A percentile compares a stretch with the other conserved stretches of the same genome.
Conservation (phyloP, 495 filamentous ascomycete species). For the Penicillium lividum region DNA sequence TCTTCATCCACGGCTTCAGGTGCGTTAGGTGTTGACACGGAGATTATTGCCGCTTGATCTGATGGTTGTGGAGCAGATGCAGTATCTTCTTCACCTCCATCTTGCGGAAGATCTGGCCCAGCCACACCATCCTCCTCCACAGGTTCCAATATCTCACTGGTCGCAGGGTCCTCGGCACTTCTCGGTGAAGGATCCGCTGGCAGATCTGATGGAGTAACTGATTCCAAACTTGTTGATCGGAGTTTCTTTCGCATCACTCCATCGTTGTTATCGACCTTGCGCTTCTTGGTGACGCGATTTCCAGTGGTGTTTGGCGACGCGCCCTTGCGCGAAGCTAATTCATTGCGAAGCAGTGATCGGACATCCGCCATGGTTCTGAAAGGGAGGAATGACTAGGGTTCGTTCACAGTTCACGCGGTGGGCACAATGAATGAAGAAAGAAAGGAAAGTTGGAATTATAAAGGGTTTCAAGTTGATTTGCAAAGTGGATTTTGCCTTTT, state of each 20-base stretch:
- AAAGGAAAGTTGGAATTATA: constrained; percentile 8
- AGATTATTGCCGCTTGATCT: constrained; percentile 19
- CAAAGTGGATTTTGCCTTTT: constrained; percentile 23
- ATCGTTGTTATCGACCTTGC: constrained; percentile 54
- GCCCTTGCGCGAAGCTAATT: constrained; percentile 75
- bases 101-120: constrained; percentile 29
- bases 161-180: constrained; percentile 22
- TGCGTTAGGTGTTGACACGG: constrained; percentile 14
- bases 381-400: not conserved
- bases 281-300: constrained; percentile 55
- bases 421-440: not conserved
- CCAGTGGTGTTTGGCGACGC: constrained; percentile 43
- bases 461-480: constrained; percentile 19
- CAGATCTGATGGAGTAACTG: constrained; percentile 25
- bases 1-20: constrained; percentile 65
- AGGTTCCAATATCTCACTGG: constrained; percentile 30
- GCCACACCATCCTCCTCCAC: constrained; percentile 31
- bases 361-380: constrained; percentile 71
- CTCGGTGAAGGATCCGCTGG: constrained; percentile 23
- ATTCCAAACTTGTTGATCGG: constrained; percentile 33
- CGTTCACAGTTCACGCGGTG: not conserved
- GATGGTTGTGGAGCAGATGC: constrained; percentile 14
- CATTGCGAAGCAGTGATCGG: constrained; percentile 76
- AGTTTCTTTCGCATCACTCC: constrained; percentile 51
- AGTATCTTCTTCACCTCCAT: constrained; percentile 18